Evolutionary conservation across 805 yeast species (phyloP).

Genomic region (Jamesozyma hellenica): DNA sequence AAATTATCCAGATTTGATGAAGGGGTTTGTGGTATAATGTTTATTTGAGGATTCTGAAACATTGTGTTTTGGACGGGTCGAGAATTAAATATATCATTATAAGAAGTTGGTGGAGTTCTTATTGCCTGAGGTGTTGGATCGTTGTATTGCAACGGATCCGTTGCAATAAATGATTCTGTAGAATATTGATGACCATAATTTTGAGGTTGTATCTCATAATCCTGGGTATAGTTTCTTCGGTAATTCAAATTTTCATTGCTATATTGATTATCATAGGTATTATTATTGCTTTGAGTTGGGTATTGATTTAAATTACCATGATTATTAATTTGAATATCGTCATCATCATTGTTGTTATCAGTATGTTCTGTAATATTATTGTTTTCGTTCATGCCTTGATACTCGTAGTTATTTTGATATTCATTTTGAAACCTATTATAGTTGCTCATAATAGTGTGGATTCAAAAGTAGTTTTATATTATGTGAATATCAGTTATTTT

Average conservation of each 20-base stretch:
- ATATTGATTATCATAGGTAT: too few relatives aligned
- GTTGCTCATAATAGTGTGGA: neutral
- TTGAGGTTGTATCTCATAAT: too few relatives aligned
- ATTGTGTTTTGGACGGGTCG: neutral
- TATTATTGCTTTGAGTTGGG: too few relatives aligned
- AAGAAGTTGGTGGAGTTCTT: constrained; percentile 13
- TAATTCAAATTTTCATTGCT: neutral
- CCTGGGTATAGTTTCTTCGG: neutral
- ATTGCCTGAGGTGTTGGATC: constrained; percentile 6
- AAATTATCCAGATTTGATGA: neutral
- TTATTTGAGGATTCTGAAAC: constrained; percentile 19
- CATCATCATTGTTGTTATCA: neutral
- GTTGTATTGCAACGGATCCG: too few relatives aligned
- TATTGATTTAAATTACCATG: too few relatives aligned
- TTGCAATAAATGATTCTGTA: too few relatives aligned
- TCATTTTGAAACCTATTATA: neutral
- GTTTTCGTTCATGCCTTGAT: neutral
- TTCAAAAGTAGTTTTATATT: neutral
- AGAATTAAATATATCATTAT: constrained; percentile 14
- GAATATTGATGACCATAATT: too few relatives aligned
- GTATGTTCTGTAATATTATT: neutral
- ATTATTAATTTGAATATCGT: too few relatives aligned
- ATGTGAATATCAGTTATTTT: too few relatives aligned
- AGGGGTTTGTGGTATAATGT: constrained; percentile 21
- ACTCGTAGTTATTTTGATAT: neutral